phyloP scores from a whole-genome alignment of 768 basidiomycete species.

The Tulasnella sp. region DNA sequence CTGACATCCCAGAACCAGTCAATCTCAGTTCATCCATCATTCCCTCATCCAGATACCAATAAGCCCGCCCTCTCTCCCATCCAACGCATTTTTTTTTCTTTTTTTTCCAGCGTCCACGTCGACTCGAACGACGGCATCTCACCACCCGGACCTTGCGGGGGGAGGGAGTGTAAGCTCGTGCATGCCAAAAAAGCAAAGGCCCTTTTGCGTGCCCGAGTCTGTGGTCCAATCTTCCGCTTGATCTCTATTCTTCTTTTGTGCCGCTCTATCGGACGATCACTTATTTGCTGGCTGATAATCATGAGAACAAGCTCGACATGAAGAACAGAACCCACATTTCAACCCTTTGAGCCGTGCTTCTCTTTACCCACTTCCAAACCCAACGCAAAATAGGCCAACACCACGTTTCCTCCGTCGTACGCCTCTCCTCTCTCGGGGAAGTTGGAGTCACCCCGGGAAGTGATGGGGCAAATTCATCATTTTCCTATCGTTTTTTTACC shows the following conservation, averaged over 20 bases:
- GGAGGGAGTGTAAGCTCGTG: too few relatives aligned
- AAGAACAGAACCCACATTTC: conserved; percentile 5
- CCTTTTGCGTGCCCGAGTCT: background rate
- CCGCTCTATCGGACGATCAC: conserved; percentile 3
- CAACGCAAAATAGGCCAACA: background rate
- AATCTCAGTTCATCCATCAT: background rate
- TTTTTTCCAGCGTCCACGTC: background rate
- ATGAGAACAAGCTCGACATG: conserved; percentile 4
- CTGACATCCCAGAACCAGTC: background rate
- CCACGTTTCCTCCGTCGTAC: background rate
- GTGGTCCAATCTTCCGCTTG: background rate
- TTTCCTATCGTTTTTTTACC: background rate
- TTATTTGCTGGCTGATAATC: background rate
- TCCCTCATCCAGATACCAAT: background rate
- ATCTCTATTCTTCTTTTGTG: conserved; percentile 4
- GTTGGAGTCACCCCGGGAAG: background rate
- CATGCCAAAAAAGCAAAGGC: too few relatives aligned
- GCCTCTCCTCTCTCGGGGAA: background rate
- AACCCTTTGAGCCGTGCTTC: conserved; percentile 1
- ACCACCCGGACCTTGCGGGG: conserved; percentile 2
- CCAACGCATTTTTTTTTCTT: background rate
- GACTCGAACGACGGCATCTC: conserved; percentile 3
- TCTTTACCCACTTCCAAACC: background rate
- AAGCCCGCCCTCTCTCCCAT: background rate
- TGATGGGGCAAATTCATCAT: background rate